Evolutionary conservation across 495 filamentous ascomycete species (phyloP).

Genomic region (Penicillium canescens): DNA sequence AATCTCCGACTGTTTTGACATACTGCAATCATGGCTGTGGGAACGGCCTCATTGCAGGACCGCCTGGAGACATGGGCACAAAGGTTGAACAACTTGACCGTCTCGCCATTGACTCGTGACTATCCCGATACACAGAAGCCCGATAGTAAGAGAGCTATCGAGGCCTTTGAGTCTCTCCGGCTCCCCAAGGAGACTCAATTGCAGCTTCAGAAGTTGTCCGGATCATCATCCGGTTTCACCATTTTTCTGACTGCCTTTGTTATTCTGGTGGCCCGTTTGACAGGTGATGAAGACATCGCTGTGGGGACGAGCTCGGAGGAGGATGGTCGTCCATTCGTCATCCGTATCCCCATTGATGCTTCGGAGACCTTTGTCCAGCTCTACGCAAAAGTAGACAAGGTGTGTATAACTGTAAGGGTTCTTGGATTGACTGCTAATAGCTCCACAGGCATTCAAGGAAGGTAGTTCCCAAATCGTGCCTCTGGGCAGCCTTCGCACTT

Average conservation of each 20-base stretch:
- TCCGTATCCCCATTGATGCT: constrained; percentile 41
- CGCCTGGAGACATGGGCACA: constrained; percentile 52
- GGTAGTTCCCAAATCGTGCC: constrained; percentile 49
- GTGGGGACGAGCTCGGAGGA: constrained; percentile 46
- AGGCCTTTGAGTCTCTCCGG: constrained; percentile 49
- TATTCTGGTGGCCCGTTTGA: constrained; percentile 48
- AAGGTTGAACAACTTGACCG: constrained; percentile 48
- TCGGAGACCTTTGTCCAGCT: constrained; percentile 44
- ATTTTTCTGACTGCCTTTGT: constrained; percentile 49
- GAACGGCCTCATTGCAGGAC: constrained; percentile 36
- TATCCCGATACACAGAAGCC: constrained; percentile 44
- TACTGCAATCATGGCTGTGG: constrained; percentile 41
- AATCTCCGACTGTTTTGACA: constrained; percentile 13
- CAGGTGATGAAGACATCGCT: constrained; percentile 55
- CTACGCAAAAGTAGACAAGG: constrained; percentile 48
- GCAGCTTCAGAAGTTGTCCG: constrained; percentile 44
- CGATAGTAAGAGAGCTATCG: constrained; percentile 43
- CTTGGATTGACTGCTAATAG: constrained; percentile 1
- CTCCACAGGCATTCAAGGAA: constrained; percentile 36
- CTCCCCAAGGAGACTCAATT: constrained; percentile 36
- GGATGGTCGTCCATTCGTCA: constrained; percentile 50
- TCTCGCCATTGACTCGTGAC: constrained; percentile 51
- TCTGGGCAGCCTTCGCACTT: constrained; percentile 41
- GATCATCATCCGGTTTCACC: constrained; percentile 42
- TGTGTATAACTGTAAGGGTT: constrained; percentile 13